phyloP scores from a whole-genome alignment of 495 filamentous ascomycete genomes.

The Usnea hakonensis region DNA sequence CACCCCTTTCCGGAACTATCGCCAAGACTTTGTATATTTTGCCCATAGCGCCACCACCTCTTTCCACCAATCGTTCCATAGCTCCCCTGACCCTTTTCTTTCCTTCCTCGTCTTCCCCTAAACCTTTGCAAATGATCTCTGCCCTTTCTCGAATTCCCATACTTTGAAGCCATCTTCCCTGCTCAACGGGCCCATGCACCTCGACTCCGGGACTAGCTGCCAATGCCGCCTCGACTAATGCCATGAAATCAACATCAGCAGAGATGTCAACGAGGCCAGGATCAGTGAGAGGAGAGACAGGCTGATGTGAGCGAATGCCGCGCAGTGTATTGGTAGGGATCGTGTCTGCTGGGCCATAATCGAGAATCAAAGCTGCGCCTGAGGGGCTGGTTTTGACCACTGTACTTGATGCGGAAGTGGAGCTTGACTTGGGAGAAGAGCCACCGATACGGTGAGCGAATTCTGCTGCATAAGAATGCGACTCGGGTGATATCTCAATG shows the following conservation, averaged over 20 bases:
- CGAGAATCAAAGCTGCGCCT: conserved; percentile 84
- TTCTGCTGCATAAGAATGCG: conserved; percentile 65
- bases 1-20: conserved; percentile 74
- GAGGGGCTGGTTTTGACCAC: conserved; percentile 46
- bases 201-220: conserved; percentile 69
- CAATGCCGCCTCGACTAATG: conserved; percentile 72
- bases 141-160: conserved; percentile 80
- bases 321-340: conserved; percentile 82
- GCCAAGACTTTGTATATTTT: conserved; percentile 89
- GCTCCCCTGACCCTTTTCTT: conserved; percentile 58
- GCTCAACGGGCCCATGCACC: conserved; percentile 86
- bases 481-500: conserved; percentile 86
- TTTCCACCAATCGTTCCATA: conserved; percentile 73
- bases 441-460: conserved; percentile 80
- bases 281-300: conserved; percentile 63
- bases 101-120: conserved; percentile 38
- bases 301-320: conserved; percentile 68
- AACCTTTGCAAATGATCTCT: conserved; percentile 50
- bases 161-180: conserved; percentile 64
- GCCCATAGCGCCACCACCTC: conserved; percentile 76
- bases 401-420: conserved; percentile 16
- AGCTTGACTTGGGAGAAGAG: conserved; percentile 35
- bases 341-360: conserved; percentile 75
- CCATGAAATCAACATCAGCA: conserved; percentile 86
- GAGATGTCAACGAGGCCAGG: conserved; percentile 79